phyloP scores from a whole-genome alignment of 495 filamentous ascomycete genomes.

The Penicillium dipodomyicola region DNA sequence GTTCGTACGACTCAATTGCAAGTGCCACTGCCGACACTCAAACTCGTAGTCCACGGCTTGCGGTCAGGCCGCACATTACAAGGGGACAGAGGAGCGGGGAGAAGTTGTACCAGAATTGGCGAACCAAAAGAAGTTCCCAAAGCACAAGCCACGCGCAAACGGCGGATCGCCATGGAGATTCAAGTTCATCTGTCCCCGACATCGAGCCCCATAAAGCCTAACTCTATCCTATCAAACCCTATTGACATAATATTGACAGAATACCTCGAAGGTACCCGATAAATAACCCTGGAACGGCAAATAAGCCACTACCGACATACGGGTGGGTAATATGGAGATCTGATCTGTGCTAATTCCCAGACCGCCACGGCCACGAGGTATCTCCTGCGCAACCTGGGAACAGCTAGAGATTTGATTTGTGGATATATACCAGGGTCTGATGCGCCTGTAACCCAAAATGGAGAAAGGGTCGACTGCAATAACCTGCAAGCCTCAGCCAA shows the following conservation, averaged over 20 bases:
- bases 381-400: background rate
- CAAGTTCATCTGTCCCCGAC: background rate
- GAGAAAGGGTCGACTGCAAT: background rate
- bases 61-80: background rate
- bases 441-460: background rate
- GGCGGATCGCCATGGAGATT: background rate
- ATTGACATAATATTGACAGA: background rate
- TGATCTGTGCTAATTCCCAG: background rate
- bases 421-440: background rate
- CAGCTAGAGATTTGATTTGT: background rate
- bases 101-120: background rate
- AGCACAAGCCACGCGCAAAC: background rate
- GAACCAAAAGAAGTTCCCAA: background rate
- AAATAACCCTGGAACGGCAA: background rate
- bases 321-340: background rate
- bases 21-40: background rate
- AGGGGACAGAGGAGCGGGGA: background rate
- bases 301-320: background rate
- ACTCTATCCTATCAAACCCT: background rate
- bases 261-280: too few relatives aligned
- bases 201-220: background rate
- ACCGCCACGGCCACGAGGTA: conserved; percentile 5
- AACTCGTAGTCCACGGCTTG: background rate
- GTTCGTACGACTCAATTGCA: background rate
- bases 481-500: conserved; percentile 1